Percentiles rank a stretch among this genome's conserved stretches.
phyloP scores from a whole-genome alignment of 371 early-diverging fungal species.

The Mortierella sp. region DNA sequence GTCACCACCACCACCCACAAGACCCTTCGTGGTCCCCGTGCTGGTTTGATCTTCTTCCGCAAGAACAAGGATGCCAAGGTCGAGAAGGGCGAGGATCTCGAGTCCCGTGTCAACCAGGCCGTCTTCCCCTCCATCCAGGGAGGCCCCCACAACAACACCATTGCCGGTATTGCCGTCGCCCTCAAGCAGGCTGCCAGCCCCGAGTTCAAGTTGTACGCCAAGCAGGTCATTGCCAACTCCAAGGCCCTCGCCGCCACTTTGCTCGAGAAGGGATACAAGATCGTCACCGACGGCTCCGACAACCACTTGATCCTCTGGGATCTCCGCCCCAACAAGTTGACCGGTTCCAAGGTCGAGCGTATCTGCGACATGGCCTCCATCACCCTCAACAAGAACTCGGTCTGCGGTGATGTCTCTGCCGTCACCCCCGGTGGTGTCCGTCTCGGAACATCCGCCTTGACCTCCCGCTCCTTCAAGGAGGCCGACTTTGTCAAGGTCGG shows the following conservation, averaged over 20 bases:
- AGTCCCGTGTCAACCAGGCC: slow-evolving; percentile 94
- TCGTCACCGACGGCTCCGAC: slow-evolving; percentile 95
- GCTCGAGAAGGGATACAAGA: slow-evolving; percentile 83
- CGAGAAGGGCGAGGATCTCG: slow-evolving; percentile 88
- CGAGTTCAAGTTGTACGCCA: slow-evolving; percentile 95
- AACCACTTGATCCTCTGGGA: slow-evolving; percentile 97
- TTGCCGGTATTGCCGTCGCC: slow-evolving; percentile 98
- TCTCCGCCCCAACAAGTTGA: slow-evolving; percentile 86
- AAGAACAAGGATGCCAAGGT: slow-evolving; percentile 72
- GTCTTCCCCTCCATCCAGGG: slow-evolving; percentile 99
- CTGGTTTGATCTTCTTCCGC: slow-evolving; percentile 99
- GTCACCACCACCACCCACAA: slow-evolving; percentile 99
- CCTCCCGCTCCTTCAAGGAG: slow-evolving; percentile 92
- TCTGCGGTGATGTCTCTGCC: slow-evolving; percentile 92
- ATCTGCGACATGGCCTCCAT: slow-evolving; percentile 96
- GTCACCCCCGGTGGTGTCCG: slow-evolving; percentile 94
- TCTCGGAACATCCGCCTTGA: slow-evolving; percentile 92
- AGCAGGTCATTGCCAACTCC: slow-evolving; percentile 95
- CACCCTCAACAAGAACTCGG: slow-evolving; percentile 95
- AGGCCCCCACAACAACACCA: slow-evolving; percentile 99
- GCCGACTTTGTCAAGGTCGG: slow-evolving; percentile 88
- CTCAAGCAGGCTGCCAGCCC: slow-evolving; percentile 95
- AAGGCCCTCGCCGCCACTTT: slow-evolving; percentile 85
- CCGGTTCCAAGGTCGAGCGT: slow-evolving; percentile 94
- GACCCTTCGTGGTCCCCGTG: slow-evolving; percentile 99